Evolutionary conservation across 2,329 filamentous ascomycete genomes (phyloP).

Genomic region (Proliferodiscus dingleyae): DNA sequence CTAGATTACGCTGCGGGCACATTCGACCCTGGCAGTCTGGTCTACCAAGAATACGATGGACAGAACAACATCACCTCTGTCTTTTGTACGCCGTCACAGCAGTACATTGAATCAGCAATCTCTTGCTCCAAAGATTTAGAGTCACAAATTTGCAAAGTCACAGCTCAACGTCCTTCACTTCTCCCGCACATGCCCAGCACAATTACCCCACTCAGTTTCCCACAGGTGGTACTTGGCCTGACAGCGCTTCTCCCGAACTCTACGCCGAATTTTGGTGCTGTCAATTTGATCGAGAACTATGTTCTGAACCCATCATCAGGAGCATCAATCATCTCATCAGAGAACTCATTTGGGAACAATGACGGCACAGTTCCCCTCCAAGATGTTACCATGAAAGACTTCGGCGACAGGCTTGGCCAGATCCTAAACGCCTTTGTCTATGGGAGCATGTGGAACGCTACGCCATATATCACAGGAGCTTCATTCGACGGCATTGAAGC

Average conservation of each 20-base stretch:
- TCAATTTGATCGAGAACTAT: constrained; percentile 22
- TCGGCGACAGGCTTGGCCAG: constrained; percentile 20
- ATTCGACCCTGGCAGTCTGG: constrained; percentile 12
- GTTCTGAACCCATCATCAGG: constrained; percentile 14
- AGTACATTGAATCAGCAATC: constrained; percentile 20
- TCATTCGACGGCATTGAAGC: constrained; percentile 12
- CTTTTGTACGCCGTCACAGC: constrained; percentile 17
- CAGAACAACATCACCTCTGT: constrained; percentile 12
- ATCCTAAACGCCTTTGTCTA: constrained; percentile 19
- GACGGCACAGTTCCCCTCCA: constrained; percentile 9
- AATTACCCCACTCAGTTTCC: constrained; percentile 22
- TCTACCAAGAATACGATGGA: constrained; percentile 20
- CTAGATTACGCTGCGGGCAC: constrained; percentile 1
- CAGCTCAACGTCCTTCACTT: constrained; percentile 20
- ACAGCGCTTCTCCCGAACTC: constrained; percentile 17
- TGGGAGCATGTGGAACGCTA: constrained; percentile 19
- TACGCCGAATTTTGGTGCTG: constrained; percentile 10
- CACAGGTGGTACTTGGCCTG: constrained; percentile 15
- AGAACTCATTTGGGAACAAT: constrained; percentile 9
- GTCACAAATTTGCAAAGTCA: constrained; percentile 16
- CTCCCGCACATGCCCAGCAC: constrained; percentile 14
- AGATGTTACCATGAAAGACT: constrained; percentile 11
- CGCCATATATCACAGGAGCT: constrained; percentile 15
- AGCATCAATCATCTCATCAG: constrained; percentile 8
- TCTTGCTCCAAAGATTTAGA: constrained; percentile 13